Conservation (phyloP, 345 rosid species). For the Populus simonii region DNA sequence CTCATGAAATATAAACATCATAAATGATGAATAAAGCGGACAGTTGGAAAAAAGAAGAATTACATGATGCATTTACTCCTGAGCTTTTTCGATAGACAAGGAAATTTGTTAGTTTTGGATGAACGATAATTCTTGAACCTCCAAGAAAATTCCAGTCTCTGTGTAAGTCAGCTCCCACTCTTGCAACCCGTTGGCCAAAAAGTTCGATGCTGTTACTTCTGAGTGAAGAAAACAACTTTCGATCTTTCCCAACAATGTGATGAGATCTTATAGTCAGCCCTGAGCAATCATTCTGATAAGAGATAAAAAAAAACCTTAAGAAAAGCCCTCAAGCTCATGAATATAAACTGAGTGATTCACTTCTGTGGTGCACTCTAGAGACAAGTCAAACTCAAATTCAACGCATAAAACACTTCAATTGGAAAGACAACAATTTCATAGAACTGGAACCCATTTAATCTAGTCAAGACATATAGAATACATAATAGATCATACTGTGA, state of each 20-base stretch:
- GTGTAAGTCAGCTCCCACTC: conserved; percentile 21
- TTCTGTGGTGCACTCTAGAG: not conserved
- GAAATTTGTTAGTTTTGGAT: conserved; percentile 27
- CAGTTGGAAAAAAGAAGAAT: conserved; percentile 7
- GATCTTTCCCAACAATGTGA: conserved; percentile 17
- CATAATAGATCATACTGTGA: not conserved
- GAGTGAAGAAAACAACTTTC: conserved; percentile 29
- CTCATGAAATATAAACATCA: not conserved
- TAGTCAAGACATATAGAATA: not conserved
- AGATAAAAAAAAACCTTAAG: conserved; percentile 18
- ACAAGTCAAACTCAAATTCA: not conserved
- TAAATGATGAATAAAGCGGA: not conserved
- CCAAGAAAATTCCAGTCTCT: conserved; percentile 54
- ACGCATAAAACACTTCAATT: not conserved
- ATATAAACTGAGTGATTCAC: not conserved
- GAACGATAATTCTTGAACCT: conserved; percentile 48
- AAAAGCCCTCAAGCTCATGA: conserved; percentile 9
- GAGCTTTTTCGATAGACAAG: conserved; percentile 28
- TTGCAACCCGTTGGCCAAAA: conserved; percentile 27
- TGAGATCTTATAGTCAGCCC: conserved; percentile 26
- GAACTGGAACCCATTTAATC: not conserved
- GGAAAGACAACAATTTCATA: not conserved
- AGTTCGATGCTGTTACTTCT: conserved; percentile 19
- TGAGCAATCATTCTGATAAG: conserved; percentile 33
- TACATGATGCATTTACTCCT: conserved; percentile 71